Base-by-base conservation (phyloP, 2,329 filamentous ascomycete genomes). In the Parastagonospora avenae region DNA sequence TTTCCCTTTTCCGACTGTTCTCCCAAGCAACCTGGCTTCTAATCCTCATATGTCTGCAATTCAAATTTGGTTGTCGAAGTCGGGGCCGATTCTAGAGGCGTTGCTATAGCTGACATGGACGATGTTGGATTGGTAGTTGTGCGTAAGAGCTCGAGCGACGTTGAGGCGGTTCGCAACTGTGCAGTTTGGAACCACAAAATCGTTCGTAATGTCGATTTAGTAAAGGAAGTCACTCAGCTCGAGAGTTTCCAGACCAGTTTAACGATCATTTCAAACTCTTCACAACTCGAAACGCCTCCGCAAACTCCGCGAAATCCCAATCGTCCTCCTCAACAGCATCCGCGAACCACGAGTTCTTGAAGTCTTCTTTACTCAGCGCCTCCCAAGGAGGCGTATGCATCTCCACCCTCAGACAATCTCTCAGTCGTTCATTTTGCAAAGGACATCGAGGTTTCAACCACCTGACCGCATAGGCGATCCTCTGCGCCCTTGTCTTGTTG, bases 221-320 rank as follows among this genome's bases (percentile, higher is more conserved):
- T 24, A 5, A 3, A 3, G 19, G 3, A 24, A 24, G 3, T 24
- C 19, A 5, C 19, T 24, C 19, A 5, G 5, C 19, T 24, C 19
- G 19, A 24, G 5, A 24, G 19, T 24, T 5, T 24, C 19, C 19
- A 24, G 19, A 5, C 12, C 37, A 40, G 4, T 16, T 10, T 16
- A 10, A 40, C 9, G 37, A 19, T 40, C 37, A 27, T 40, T 14
- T 16, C n/a, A 44, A n/a, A 24, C 42, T 28, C 32, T 28, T 57
- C 50, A 59, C 51, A 29, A 42, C 28, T 37, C 61, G 51, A 40
- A 67, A 67, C 9, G 63, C 62, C 41, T 62, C 58, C 4, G 53
- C 46, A 56, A 64, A 66, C 43, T 70, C 68, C 2, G 57, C 47
- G 19, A 42, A 53, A 40, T 69, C 64, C 66, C 67, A 70, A 8